phyloP scores from a whole-genome alignment of 768 basidiomycete species.

The Mycena latifolia region DNA sequence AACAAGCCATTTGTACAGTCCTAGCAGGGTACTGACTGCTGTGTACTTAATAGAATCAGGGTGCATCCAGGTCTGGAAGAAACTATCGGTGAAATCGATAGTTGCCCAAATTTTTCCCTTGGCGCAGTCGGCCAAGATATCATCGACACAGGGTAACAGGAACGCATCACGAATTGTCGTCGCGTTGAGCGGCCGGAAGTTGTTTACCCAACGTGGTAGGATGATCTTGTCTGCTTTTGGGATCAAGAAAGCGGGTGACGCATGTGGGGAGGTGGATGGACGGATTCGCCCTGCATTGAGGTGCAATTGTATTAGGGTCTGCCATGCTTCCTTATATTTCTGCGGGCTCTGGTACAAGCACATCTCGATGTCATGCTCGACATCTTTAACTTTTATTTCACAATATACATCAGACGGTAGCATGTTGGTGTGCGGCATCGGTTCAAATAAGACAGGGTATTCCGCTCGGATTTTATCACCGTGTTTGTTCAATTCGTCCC shows the following conservation, averaged over 20 bases:
- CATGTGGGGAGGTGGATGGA: conserved; percentile 38
- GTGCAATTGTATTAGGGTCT: conserved; percentile 42
- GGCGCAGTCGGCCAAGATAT: no score
- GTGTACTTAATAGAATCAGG: no score
- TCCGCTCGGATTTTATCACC: not conserved
- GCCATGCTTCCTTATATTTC: conserved; percentile 47
- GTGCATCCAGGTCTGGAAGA: conserved; percentile 52
- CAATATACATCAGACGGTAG: conserved; percentile 39
- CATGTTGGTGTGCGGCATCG: conserved; percentile 36
- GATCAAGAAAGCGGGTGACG: conserved; percentile 48
- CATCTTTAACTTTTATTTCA: conserved; percentile 38
- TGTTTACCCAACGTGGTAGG: conserved; percentile 43
- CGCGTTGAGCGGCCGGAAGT: conserved; percentile 41
- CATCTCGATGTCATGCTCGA: conserved; percentile 29
- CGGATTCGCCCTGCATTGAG: conserved; percentile 43
- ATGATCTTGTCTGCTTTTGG: conserved; percentile 44
- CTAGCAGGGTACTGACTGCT: no score
- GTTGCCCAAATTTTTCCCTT: conserved; percentile 50
- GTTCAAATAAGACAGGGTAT: not conserved
- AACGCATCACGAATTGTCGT: conserved; percentile 38
- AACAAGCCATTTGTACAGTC: no score
- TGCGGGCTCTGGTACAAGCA: conserved; percentile 42
- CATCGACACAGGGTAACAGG: conserved; percentile 43
- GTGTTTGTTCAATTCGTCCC: not conserved
- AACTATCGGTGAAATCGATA: conserved; percentile 56